These are phyloP conservation scores for Backusella australiensis DNA, from an alignment of 192 early-diverging fungal species.

Conservation along the genomic window DNA sequence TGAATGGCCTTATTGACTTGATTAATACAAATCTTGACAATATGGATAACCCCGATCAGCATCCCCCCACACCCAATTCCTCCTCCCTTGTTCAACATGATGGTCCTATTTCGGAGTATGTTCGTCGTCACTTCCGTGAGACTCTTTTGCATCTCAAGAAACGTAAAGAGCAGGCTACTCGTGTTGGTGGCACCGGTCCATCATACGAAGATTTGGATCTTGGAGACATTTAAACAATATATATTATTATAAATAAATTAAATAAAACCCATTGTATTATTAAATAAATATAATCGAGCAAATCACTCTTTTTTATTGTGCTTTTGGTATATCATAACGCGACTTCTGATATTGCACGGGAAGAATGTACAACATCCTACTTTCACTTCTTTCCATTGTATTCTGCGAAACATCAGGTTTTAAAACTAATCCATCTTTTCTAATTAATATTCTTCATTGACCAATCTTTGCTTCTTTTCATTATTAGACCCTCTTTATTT, in stretches of 20 bases:
- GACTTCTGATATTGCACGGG: too few relatives aligned
- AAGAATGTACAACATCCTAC: too few relatives aligned
- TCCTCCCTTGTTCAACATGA: slow-evolving; percentile 64
- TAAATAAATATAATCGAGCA: background rate
- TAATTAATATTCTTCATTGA: too few relatives aligned
- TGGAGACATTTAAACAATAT: background rate
- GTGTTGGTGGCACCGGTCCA: background rate
- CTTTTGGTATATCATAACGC: too few relatives aligned
- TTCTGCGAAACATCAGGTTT: too few relatives aligned
- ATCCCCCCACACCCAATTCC: slow-evolving; percentile 57
- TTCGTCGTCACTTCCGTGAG: slow-evolving; percentile 67
- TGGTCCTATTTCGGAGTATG: slow-evolving; percentile 60
- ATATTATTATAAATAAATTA: background rate
- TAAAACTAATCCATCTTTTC: too few relatives aligned
- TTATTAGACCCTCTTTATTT: too few relatives aligned
- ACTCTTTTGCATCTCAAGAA: slow-evolving; percentile 63
- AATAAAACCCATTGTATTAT: background rate
- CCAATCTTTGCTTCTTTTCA: too few relatives aligned
- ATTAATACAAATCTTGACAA: slow-evolving; percentile 82
- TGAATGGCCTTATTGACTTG: slow-evolving; percentile 93
- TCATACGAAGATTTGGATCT: slow-evolving; percentile 9
- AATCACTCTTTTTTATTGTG: too few relatives aligned
- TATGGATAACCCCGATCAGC: slow-evolving; percentile 73
- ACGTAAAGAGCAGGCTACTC: slow-evolving; percentile 23
- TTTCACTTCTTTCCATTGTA: too few relatives aligned